Evolutionary conservation across 2,329 filamentous ascomycete species (phyloP), one percentile per base, ranked within the genome.

Genomic region (Trichothecium sympodiale): DNA sequence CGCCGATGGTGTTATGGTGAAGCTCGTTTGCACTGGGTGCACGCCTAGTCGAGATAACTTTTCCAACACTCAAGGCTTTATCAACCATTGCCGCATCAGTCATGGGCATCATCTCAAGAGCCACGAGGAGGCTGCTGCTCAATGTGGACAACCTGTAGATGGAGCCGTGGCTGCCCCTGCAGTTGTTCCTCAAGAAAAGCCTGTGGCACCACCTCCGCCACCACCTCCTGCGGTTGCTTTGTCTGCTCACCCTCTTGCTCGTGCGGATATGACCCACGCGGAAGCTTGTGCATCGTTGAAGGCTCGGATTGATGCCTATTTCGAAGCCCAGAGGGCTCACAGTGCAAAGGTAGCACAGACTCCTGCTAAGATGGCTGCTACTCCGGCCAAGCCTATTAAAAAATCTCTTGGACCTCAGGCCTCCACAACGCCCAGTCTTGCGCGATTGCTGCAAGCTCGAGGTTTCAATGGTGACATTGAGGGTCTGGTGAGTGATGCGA

Each of bases 21-120:
- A 94, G 60, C 71, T 96, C 33, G 81, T 94, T 43, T 98, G 91
- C 64, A 61, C 83, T 40, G 83, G 91, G 56, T 96, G 91, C 59
- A 72, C 86, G 34, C 20, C 20, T 6, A 25, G 20, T 10, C 74
- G 89, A 43, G 84, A 86, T 55, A 85, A 95, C 56, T 96, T 96
- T 53, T 88, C 83, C 38, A 96, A 88, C 62, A 93, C 88, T 0
- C 91, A 96, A 58, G 91, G 91, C n/a, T 96, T 96, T 61, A 91
- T 98, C 63, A 98, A 98, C 53, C 91, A 98, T 55, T 96, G 89
- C 55, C 86, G 91, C 38, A 96, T 98, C 49, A 87, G 88, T 17
- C 91, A 98, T 61, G 83, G 82, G 54, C 74, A 85, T 40, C 87
- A 93, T 44, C 96, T 88, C 66, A 89, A 94, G 61, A 95, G 86